Percentiles rank a stretch among this genome's conserved stretches.
These are phyloP conservation scores for Linum lewisii DNA, from an alignment of 345 rosid species.

Conservation along the genomic window DNA sequence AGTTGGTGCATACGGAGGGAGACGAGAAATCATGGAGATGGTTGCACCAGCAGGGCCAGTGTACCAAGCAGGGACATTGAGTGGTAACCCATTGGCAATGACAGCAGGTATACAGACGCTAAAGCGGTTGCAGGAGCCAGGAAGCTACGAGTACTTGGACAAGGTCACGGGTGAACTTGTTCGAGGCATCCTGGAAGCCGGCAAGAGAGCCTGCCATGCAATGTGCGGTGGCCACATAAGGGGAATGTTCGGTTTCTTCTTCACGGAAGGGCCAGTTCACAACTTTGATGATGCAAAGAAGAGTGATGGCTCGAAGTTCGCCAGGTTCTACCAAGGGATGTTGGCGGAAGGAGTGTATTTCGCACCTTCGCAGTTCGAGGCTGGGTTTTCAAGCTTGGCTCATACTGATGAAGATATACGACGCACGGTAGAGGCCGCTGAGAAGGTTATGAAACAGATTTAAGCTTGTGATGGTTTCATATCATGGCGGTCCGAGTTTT, in stretches of 20 bases:
- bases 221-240: constrained; percentile 75
- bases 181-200: constrained; percentile 62
- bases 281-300: constrained; percentile 76
- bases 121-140: constrained; percentile 57
- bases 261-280: constrained; percentile 77
- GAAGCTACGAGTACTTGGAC: constrained; percentile 69
- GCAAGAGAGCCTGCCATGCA: constrained; percentile 77
- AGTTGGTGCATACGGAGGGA: constrained; percentile 94
- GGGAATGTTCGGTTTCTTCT: constrained; percentile 97
- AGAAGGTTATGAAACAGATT: constrained; percentile 55
- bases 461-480: constrained; percentile 15
- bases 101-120: constrained; percentile 81
- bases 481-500: background rate
- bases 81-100: constrained; percentile 96
- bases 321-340: constrained; percentile 66
- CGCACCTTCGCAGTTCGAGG: constrained; percentile 96
- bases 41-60: constrained; percentile 98
- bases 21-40: constrained; percentile 90
- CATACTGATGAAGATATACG: constrained; percentile 66
- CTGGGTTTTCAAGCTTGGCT: constrained; percentile 90
- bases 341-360: constrained; percentile 86
- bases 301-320: constrained; percentile 74
- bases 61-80: constrained; percentile 96
- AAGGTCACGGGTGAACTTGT: constrained; percentile 59
- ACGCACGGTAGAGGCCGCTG: constrained; percentile 70